These are phyloP conservation scores for Brettanomyces naardenensis DNA, from an alignment of 805 yeast genomes.

Conservation along the genomic window DNA sequence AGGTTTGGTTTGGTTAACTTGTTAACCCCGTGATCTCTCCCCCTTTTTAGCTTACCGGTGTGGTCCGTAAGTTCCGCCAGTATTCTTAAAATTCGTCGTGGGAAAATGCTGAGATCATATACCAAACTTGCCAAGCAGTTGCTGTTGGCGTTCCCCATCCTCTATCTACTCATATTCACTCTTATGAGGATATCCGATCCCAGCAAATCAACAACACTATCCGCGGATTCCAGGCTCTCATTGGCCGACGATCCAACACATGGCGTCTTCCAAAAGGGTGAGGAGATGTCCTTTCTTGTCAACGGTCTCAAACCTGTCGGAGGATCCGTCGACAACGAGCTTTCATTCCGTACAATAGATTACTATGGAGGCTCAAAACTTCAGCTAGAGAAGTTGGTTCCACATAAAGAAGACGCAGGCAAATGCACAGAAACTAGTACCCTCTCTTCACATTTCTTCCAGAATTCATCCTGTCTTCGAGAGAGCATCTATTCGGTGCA, in stretches of 20 bases:
- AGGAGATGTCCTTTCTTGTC: neutral
- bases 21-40: too few species aligned
- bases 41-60: too few species aligned
- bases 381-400: neutral
- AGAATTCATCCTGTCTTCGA: neutral
- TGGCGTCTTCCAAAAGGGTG: constrained; percentile 1
- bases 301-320: constrained; percentile 1
- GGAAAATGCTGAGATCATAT: too few species aligned
- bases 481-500: neutral
- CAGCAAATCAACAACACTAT: neutral
- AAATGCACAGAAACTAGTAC: neutral
- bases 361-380: constrained; percentile 1
- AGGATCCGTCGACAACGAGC: constrained; percentile 1
- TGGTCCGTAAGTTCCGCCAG: too few species aligned
- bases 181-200: neutral
- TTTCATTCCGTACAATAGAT: constrained; percentile 2
- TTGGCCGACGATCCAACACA: neutral
- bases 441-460: neutral
- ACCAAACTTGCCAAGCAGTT: constrained; percentile 1
- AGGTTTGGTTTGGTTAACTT: too few species aligned
- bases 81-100: too few species aligned
- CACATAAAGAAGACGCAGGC: neutral
- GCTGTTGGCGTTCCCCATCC: neutral
- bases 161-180: neutral
- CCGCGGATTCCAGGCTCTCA: neutral